phyloP scores from a whole-genome alignment of 1,284 basidiomycete species.

The Cutaneotrichosporon dermatis region DNA sequence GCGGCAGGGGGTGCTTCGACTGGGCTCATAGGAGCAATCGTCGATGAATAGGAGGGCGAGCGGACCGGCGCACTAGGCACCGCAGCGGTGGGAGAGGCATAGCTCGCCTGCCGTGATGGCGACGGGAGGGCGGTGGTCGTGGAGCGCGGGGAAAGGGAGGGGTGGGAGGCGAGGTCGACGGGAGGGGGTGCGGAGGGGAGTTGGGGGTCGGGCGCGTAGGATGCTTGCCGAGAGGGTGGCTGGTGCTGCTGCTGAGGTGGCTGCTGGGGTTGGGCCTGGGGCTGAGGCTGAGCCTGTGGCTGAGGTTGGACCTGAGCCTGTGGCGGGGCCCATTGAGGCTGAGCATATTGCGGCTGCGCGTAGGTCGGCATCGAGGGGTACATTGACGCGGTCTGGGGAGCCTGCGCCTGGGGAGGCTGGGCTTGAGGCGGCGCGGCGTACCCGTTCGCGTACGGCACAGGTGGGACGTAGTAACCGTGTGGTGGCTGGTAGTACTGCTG shows the following conservation, averaged over 20 bases:
- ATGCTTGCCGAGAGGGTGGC: conserved; percentile 16
- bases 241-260: not conserved
- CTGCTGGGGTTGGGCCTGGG: conserved; percentile 9
- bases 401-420: too few relatives aligned
- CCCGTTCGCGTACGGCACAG: conserved; percentile 24
- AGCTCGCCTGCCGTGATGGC: not conserved
- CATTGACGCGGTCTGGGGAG: not conserved
- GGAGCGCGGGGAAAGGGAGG: conserved; percentile 19
- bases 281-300: conserved; percentile 17
- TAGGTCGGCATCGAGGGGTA: conserved; percentile 10
- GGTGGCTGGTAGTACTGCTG: conserved; percentile 11
- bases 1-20: not conserved
- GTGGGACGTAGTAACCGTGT: conserved; percentile 16
- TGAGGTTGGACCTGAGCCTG: conserved; percentile 9
- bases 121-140: conserved; percentile 41
- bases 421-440: conserved; percentile 18
- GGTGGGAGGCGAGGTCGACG: conserved; percentile 30
- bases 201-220: conserved; percentile 1
- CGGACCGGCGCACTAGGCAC: too few relatives aligned
- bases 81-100: not conserved
- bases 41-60: too few relatives aligned
- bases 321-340: not conserved
- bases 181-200: conserved; percentile 23
- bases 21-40: not conserved
- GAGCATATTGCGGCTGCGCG: too few relatives aligned